Evolutionary conservation across 495 filamentous ascomycete genomes (phyloP), one percentile per base, ranked within the genome.

Genomic region (Talaromyces thailandensis): DNA sequence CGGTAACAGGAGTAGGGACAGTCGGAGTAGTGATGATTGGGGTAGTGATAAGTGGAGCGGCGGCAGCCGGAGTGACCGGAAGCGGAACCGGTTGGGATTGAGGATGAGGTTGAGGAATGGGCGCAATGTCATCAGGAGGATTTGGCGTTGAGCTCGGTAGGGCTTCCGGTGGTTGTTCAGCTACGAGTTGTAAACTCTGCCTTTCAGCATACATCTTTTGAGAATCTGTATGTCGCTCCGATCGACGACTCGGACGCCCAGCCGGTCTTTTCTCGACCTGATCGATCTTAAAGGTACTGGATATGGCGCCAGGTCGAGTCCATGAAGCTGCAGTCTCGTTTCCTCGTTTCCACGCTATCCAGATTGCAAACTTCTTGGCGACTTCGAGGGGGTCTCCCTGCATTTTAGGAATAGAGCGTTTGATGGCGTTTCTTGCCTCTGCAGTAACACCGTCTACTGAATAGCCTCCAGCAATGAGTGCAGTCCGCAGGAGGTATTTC

Each of bases 301-400:
- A 75, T 18, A 80, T 75, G 28, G 73, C 74, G 29, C 80, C 79
- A 5, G 79, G 76, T 21, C 73, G 78, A 48, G 84, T 87, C 88
- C 88, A 91, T 60, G 81, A 75, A 31, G 88, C 84, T 26, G 88
- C 82, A 56, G 73, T 75, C 65, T 89, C 88, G 64, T 87, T 86
- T 4, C 87, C 88, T 57, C 86, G 85, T 66, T 91, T 91, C 87
- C 87, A 90, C 24, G 86, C 81, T 43, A 82, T 82, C 88, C 88
- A 91, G 23, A 88, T 78, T 3, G 85, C 87, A 64, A 91, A 90
- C 25, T 63, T 81, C 60, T 84, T 81, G 60, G 85, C 78, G 43
- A 83, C 72, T 12, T 83, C 80, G 3, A 89, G 68, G 9, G 87
- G 86, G 48, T 90, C 86, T 29, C 82, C 82, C 55, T 79, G 71